Percentiles rank a stretch among this genome's conserved stretches.
Evolutionary conservation across 768 basidiomycete genomes (phyloP).

Genomic region (Termitomyces sp.): DNA sequence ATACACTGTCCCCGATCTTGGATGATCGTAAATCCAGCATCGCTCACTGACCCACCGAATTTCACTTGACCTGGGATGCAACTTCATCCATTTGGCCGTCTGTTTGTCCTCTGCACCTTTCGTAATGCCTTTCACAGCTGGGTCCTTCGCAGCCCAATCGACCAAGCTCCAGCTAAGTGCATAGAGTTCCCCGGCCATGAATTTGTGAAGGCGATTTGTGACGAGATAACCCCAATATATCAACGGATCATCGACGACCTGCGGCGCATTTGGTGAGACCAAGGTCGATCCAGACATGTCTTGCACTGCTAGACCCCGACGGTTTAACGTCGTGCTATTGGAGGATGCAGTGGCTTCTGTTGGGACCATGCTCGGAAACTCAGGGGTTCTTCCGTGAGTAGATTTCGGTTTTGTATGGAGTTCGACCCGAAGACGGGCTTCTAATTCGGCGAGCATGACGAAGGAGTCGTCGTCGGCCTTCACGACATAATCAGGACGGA

Average conservation of each 20-base stretch:
- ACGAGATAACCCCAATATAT: conserved; percentile 90
- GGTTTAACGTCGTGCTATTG: conserved; percentile 2
- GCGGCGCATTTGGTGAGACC: conserved; percentile 4
- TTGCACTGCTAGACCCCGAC: neutral
- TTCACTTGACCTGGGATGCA: conserved; percentile 72
- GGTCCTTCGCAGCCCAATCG: conserved; percentile 78
- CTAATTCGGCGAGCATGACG: conserved; percentile 90
- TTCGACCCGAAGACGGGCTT: conserved; percentile 79
- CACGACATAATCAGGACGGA: conserved; percentile 84
- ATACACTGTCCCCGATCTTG: conserved; percentile 88
- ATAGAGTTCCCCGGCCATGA: conserved; percentile 96
- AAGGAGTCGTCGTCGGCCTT: conserved; percentile 97
- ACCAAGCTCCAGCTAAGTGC: conserved; percentile 86
- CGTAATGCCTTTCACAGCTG: conserved; percentile 56
- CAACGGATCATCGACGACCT: conserved; percentile 49
- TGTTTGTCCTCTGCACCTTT: conserved; percentile 92
- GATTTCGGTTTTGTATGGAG: conserved; percentile 42
- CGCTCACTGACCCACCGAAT: conserved; percentile 89
- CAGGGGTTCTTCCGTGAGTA: conserved; percentile 13
- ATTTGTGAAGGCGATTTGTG: conserved; percentile 78
- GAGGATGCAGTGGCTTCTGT: conserved; percentile 4
- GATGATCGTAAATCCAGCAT: conserved; percentile 99
- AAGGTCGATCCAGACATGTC: neutral
- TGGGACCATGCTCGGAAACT: conserved; percentile 6
- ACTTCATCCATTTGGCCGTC: conserved; percentile 85